Percentiles rank a stretch among this genome's conserved stretches.
These are phyloP conservation scores for Plenodomus lindquistii DNA, from an alignment of 2,329 filamentous ascomycete species.

Conservation along the genomic window DNA sequence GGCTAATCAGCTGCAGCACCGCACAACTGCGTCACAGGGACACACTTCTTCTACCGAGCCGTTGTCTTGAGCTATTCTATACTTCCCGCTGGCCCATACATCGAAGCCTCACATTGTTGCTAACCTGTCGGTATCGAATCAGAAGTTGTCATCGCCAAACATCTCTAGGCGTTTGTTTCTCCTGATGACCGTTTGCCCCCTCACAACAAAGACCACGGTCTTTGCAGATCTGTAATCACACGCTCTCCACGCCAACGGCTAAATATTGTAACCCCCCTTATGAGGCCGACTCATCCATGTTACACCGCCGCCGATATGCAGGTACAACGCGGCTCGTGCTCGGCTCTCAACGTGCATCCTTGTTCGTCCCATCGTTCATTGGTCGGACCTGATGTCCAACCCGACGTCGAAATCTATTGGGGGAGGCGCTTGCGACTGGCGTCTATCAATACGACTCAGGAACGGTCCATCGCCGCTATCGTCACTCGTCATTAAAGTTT, in stretches of 20 bases:
- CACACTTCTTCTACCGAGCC: constrained; percentile 8
- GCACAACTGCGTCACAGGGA: constrained; percentile 10
- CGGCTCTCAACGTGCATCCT: constrained; percentile 9
- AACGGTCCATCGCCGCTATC: constrained; percentile 8
- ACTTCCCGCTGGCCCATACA: background rate
- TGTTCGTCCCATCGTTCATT: constrained; percentile 17
- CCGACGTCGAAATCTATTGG: constrained; percentile 14
- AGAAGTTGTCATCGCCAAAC: too few species aligned
- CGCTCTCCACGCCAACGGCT: background rate
- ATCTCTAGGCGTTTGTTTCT: background rate
- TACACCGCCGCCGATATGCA: background rate
- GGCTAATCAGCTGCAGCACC: constrained; percentile 11
- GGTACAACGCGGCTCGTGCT: constrained; percentile 4
- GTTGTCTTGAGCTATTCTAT: background rate
- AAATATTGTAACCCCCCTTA: background rate
- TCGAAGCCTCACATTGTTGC: background rate
- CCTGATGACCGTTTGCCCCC: background rate
- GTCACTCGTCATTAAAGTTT: constrained; percentile 2
- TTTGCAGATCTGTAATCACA: background rate
- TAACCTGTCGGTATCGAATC: background rate
- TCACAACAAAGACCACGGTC: background rate
- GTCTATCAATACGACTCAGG: constrained; percentile 10
- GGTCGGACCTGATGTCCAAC: constrained; percentile 4
- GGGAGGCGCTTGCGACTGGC: constrained; percentile 13
- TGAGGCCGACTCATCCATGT: background rate